phyloP scores from a whole-genome alignment of 2,329 filamentous ascomycete genomes.

The Knoxdaviesia capensis region DNA sequence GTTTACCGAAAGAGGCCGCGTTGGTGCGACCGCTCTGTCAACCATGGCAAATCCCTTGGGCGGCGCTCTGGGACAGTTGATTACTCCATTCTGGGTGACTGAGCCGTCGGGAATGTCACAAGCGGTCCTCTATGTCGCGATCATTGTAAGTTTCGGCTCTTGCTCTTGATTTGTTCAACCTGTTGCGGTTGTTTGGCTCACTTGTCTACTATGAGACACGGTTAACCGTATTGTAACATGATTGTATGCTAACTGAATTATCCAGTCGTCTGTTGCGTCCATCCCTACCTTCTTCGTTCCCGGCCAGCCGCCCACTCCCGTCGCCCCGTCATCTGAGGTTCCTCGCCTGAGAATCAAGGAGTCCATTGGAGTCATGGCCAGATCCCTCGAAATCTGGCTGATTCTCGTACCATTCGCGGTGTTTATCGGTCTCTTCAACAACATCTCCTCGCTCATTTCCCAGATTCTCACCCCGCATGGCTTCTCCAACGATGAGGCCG shows the following conservation, averaged over 20 bases:
- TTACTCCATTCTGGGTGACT: conserved; percentile 59
- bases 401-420: conserved; percentile 61
- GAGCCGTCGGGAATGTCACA: conserved; percentile 45
- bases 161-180: not conserved
- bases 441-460: conserved; percentile 68
- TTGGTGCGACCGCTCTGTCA: conserved; percentile 69
- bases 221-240: no score
- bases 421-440: conserved; percentile 90
- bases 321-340: conserved; percentile 43
- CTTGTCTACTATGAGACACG: no score
- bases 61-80: conserved; percentile 69
- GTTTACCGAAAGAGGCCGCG: conserved; percentile 61
- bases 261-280: conserved; percentile 38
- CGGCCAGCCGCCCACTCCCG: conserved; percentile 54
- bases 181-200: not conserved
- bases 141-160: conserved; percentile 42
- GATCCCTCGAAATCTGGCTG: conserved; percentile 58
- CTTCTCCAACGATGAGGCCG: conserved; percentile 66
- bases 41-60: conserved; percentile 81
- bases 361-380: conserved; percentile 29
- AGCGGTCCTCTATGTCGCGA: conserved; percentile 68
- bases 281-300: conserved; percentile 72
- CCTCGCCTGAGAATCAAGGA: conserved; percentile 30
- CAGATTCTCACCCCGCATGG: conserved; percentile 78
- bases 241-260: no score